Evolutionary conservation across 768 basidiomycete genomes (phyloP).

Genomic region (Kwoniella europaea): DNA sequence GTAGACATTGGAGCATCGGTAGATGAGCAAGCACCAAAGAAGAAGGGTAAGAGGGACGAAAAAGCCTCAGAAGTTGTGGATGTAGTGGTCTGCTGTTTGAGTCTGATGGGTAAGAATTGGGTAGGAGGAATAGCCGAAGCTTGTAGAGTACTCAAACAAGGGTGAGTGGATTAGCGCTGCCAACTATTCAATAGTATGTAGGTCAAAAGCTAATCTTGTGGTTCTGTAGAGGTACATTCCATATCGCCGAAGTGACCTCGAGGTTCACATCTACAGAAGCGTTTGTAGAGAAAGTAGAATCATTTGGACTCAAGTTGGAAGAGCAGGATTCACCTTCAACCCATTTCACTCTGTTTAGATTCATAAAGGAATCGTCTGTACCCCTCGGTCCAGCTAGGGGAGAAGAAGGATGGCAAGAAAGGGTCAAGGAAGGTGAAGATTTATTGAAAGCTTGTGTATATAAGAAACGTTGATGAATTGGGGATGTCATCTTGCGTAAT

Average conservation of each 20-base stretch:
- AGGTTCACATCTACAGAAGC: constrained; percentile 54
- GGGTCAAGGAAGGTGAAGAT: constrained; percentile 54
- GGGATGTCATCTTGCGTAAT: not conserved
- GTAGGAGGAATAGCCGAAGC: constrained; percentile 85
- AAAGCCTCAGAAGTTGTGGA: constrained; percentile 81
- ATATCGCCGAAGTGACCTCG: constrained; percentile 59
- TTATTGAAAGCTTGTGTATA: constrained; percentile 58
- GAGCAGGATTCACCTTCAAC: constrained; percentile 55
- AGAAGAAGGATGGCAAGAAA: constrained; percentile 49
- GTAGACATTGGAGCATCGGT: constrained; percentile 5
- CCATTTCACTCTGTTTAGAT: constrained; percentile 58
- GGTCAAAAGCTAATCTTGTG: not conserved
- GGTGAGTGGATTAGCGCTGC: too few relatives aligned
- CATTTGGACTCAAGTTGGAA: constrained; percentile 56
- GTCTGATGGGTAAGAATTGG: constrained; percentile 98
- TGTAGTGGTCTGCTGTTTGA: constrained; percentile 88
- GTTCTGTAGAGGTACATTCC: constrained; percentile 47
- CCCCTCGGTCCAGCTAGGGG: constrained; percentile 50
- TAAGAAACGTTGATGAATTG: constrained; percentile 54
- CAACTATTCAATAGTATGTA: not conserved
- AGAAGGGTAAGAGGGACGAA: constrained; percentile 62
- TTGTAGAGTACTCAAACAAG: constrained; percentile 80
- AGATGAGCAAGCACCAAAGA: constrained; percentile 52
- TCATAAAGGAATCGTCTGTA: constrained; percentile 45
- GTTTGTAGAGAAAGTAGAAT: constrained; percentile 52